Conservation (phyloP, 176 grass and related monocot species). For the Zoysia pacifica region DNA sequence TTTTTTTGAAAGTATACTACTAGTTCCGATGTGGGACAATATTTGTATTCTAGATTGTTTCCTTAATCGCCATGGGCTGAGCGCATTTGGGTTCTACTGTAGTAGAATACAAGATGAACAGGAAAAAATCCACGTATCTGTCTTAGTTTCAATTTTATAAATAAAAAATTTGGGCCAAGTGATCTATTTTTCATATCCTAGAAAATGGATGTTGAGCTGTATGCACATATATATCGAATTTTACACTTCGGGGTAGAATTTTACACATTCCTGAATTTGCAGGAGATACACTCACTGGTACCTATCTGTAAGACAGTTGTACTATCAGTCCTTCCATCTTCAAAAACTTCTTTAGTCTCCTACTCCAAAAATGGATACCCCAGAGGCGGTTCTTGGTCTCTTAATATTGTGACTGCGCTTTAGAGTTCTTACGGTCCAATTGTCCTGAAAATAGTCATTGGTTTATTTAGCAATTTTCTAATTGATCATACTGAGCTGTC, state of each 20-base stretch:
- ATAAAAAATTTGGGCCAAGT: not conserved
- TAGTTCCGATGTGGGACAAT: not conserved
- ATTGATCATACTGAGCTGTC: not conserved
- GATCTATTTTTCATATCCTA: not conserved
- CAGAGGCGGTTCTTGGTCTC: not conserved
- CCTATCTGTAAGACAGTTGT: not conserved
- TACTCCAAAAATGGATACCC: not conserved
- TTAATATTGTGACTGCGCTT: not conserved
- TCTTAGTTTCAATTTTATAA: not conserved
- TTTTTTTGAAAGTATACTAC: slow-evolving; percentile 18
- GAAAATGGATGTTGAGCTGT: slow-evolving; percentile 7
- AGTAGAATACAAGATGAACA: not conserved
- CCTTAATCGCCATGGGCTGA: not conserved
- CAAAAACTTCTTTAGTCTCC: not conserved
- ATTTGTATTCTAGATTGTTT: not conserved
- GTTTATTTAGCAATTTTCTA: not conserved
- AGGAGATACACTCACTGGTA: not conserved
- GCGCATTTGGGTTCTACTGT: not conserved
- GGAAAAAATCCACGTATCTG: not conserved
- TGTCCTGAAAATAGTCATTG: not conserved
- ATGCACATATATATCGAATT: too few species aligned
- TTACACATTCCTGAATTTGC: slow-evolving; percentile 12
- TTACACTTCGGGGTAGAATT: too few species aligned
- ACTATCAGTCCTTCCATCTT: not conserved
- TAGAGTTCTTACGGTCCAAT: not conserved